Evolutionary conservation across 129 eudicot genomes (phyloP).

Genomic region (Dittrichia graveolens): DNA sequence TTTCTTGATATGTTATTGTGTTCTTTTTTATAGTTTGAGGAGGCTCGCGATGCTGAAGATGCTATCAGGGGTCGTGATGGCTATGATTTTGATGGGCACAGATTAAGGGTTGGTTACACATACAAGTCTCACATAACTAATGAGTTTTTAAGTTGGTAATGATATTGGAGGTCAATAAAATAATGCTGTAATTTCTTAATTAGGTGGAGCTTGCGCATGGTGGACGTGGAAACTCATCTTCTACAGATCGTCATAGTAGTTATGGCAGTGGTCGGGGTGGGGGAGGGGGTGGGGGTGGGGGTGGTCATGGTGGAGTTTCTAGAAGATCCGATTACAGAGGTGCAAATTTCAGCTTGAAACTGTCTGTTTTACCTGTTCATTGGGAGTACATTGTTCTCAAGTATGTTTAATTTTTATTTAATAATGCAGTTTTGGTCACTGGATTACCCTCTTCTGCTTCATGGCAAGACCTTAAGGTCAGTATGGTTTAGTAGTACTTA

Average conservation of each 20-base stretch:
- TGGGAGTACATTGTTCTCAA: neutral
- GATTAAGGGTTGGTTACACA: slow-evolving; percentile 67
- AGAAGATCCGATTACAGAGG: slow-evolving; percentile 87
- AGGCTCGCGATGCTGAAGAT: slow-evolving; percentile 92
- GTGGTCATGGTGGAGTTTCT: slow-evolving; percentile 75
- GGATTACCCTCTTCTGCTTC: slow-evolving; percentile 93
- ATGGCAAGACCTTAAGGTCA: slow-evolving; percentile 97
- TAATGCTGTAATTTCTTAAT: slow-evolving; percentile 16
- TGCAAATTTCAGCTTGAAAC: slow-evolving; percentile 19
- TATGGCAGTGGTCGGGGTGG: slow-evolving; percentile 62
- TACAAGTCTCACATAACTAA: slow-evolving; percentile 17
- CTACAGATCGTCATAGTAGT: slow-evolving; percentile 62
- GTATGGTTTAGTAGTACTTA: neutral
- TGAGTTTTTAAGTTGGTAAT: neutral
- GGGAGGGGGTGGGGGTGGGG: slow-evolving; percentile 60
- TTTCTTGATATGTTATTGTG: neutral
- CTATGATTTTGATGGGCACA: slow-evolving; percentile 89
- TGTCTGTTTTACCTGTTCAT: neutral
- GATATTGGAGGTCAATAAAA: neutral
- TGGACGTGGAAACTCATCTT: slow-evolving; percentile 88
- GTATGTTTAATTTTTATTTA: neutral
- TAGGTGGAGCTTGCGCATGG: slow-evolving; percentile 98
- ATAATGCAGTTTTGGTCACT: slow-evolving; percentile 63
- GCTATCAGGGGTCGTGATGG: slow-evolving; percentile 97
- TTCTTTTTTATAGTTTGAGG: slow-evolving; percentile 64